Conservation (phyloP, 805 yeast species). For the Wickerhamiella dianesei region DNA sequence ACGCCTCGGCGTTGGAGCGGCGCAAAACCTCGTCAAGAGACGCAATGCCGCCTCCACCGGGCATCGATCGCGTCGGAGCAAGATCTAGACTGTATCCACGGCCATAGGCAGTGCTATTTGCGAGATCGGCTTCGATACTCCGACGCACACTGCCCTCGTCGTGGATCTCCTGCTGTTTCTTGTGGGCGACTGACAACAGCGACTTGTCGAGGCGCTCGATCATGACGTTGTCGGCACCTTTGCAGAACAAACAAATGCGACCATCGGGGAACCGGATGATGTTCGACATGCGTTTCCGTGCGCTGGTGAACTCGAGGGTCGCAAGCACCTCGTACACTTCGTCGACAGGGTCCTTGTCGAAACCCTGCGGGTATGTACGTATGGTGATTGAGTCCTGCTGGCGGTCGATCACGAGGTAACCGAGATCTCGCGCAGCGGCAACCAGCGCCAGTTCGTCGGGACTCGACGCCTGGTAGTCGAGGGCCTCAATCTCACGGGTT, state of each 20-base stretch:
- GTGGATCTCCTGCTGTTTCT: conserved; percentile 53
- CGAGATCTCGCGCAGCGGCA: conserved; percentile 89
- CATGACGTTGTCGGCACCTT: conserved; percentile 92
- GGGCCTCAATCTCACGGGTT: conserved; percentile 38
- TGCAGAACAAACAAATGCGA: conserved; percentile 64
- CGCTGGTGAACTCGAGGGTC: conserved; percentile 70
- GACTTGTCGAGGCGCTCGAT: conserved; percentile 46
- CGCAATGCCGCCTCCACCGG: conserved; percentile 4
- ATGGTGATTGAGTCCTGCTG: conserved; percentile 46
- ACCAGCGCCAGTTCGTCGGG: conserved; percentile 95
- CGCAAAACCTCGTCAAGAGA: conserved; percentile 13
- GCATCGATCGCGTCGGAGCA: conserved; percentile 1
- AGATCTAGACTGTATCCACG: neutral
- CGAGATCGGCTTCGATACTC: conserved; percentile 49
- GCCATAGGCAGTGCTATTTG: conserved; percentile 6
- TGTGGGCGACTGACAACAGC: conserved; percentile 42
- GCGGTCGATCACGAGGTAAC: conserved; percentile 67
- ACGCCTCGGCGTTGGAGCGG: conserved; percentile 12
- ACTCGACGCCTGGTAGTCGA: conserved; percentile 83
- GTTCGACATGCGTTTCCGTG: conserved; percentile 91
- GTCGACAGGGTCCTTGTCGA: conserved; percentile 44
- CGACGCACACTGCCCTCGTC: conserved; percentile 48
- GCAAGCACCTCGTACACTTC: conserved; percentile 69
- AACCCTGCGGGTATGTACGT: conserved; percentile 74
- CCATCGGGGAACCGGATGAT: conserved; percentile 64